A percentile compares a stretch with the other conserved stretches of the same genome.
Evolutionary conservation across 768 basidiomycete genomes (phyloP).

Genomic region (Rhodotorula toruloides): DNA sequence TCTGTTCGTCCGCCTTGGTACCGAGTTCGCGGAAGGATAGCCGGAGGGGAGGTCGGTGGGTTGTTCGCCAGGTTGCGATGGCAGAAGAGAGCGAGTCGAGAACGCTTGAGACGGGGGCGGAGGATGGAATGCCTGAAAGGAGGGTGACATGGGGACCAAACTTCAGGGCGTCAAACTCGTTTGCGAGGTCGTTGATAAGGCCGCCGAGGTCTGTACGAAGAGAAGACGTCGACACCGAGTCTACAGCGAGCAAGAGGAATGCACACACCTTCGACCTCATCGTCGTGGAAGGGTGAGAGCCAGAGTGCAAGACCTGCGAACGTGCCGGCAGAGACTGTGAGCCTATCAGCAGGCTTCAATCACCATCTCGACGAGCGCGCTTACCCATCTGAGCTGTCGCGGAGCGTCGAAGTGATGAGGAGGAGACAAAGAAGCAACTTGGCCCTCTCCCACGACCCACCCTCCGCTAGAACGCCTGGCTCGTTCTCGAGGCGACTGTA

Average conservation of each 20-base stretch:
- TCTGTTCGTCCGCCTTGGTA: neutral
- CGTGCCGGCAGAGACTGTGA: neutral
- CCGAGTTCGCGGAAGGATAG: neutral
- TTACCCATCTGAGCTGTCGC: no score
- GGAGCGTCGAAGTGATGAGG: no score
- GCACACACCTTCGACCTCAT: neutral
- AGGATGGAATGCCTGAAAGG: constrained; percentile 10
- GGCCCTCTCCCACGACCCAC: no score
- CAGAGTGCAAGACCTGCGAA: constrained; percentile 23
- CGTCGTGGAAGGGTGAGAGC: constrained; percentile 2
- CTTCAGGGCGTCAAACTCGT: neutral
- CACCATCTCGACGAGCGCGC: no score
- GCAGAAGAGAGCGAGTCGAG: neutral
- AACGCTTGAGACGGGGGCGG: neutral
- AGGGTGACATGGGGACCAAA: constrained; percentile 29
- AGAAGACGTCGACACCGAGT: neutral
- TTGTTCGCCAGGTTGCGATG: neutral
- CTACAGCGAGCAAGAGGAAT: neutral
- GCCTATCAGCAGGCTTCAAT: no score
- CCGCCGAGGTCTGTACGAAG: neutral
- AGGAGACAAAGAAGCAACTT: no score
- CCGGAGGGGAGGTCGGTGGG: neutral
- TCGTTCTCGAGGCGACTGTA: no score
- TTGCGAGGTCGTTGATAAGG: constrained; percentile 3
- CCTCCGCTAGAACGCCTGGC: no score